A percentile compares a stretch with the other conserved stretches of the same genome.
These are phyloP conservation scores for Helotiales sp. DNA, from an alignment of 2,329 filamentous ascomycete species.

Conservation along the genomic window DNA sequence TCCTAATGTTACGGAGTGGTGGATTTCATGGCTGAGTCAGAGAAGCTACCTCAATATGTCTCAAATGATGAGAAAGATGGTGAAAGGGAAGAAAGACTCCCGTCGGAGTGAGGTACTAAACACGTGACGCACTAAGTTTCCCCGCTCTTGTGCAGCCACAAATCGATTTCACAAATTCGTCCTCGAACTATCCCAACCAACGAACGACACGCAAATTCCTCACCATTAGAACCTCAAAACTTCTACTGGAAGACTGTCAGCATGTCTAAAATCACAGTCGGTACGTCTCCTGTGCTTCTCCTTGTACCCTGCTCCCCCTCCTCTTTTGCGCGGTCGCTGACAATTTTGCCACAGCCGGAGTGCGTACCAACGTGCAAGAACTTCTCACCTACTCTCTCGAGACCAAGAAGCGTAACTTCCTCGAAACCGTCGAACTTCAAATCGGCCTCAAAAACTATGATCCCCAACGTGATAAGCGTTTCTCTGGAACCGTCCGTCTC, in stretches of 20 bases:
- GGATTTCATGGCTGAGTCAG: no score
- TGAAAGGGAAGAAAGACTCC: background rate
- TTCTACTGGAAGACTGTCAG: conserved; percentile 87
- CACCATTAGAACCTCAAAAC: conserved; percentile 68
- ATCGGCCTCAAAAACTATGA: conserved; percentile 99
- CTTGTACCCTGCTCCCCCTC: background rate
- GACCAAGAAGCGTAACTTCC: conserved; percentile 98
- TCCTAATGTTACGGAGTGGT: no score
- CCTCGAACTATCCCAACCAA: conserved; percentile 5
- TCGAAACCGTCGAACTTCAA: conserved; percentile 89
- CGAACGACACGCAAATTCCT: conserved; percentile 46
- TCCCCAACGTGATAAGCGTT: conserved; percentile 99
- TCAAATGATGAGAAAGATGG: background rate
- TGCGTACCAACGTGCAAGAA: conserved; percentile 90
- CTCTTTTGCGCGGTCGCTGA: conserved; percentile 18
- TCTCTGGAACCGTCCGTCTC: conserved; percentile 98
- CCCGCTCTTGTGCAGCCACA: conserved; percentile 6
- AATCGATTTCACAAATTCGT: conserved; percentile 15
- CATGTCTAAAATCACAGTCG: conserved; percentile 86
- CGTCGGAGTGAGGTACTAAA: no score
- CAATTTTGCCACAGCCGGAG: conserved; percentile 70
- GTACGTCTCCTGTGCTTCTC: conserved; percentile 40
- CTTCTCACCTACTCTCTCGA: conserved; percentile 93
- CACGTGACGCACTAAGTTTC: background rate
- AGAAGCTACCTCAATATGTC: no score